Evolutionary conservation across 2,329 filamentous ascomycete species (phyloP), one percentile per base, ranked within the genome.

Genomic region (Exophiala bonariae): DNA sequence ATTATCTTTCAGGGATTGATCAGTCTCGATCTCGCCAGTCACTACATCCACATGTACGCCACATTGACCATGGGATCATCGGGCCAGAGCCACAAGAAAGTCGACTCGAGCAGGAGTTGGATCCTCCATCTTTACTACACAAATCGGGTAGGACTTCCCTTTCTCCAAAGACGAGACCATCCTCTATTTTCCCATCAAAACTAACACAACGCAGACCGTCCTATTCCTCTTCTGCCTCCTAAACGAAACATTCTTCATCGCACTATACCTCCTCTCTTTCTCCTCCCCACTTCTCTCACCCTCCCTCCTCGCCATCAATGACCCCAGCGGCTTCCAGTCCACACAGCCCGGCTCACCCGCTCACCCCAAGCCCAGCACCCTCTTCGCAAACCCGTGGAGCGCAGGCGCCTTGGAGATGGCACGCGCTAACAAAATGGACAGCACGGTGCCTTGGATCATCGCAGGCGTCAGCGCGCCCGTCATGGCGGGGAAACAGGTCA

Each of bases 11-110:
- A 99, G 75, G 82, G 86, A 35, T 74, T 99, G 63, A 96, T 99
- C 68, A 87, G 86, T 45, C 74, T 99, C 61, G 93, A 99, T 70
- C 79, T 99, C 56, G 87, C 93, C 20, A 96, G 90, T 67, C 93
- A 99, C 71, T 99, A 97, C 67, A 92, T 97, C 77, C 93, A 99
- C 74, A 99, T 99, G 93, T 97, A 95, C 66, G 89, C 91, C 10
- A 96, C 90, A 1, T 75, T 96, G 62, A 85, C 85, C 56, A 93
- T 96, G 82, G 89, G 87, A 44, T 89, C 89, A 43, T 79, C 82
- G 44, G 81, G 83, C 14, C 75, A 81, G 59, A 88, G 90, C 74
- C 93, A 99, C 75, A 99, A 99, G 82, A 91, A 87, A 61, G 85
- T 99, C 42, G 89, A 95, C 65, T 85, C 87, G 70, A 87, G 81